phyloP scores from a whole-genome alignment of 257 asterid genomes.

The Leonotis leonurus region DNA sequence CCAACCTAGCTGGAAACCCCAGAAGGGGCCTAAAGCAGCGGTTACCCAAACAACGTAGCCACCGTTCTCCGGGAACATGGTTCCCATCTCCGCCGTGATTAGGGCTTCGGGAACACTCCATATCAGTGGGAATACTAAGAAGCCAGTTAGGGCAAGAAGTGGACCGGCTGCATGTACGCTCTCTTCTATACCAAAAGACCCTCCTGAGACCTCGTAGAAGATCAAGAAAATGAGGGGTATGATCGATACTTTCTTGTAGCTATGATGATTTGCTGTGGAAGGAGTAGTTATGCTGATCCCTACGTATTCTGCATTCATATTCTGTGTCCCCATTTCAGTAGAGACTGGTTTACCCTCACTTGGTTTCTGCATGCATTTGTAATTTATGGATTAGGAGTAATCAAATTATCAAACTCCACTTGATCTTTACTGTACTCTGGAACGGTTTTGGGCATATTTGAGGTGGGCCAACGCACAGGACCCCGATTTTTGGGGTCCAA shows the following conservation, averaged over 20 bases:
- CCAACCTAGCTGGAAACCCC: constrained; percentile 77
- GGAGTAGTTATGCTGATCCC: constrained; percentile 26
- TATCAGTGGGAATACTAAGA: constrained; percentile 47
- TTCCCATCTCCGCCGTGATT: constrained; percentile 65
- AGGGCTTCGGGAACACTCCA: constrained; percentile 83
- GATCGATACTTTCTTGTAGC: constrained; percentile 27
- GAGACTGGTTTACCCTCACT: constrained; percentile 22
- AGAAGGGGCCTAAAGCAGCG: constrained; percentile 61
- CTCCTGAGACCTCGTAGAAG: constrained; percentile 66
- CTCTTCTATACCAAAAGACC: constrained; percentile 70
- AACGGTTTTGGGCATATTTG: too few relatives aligned
- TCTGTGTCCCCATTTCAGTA: constrained; percentile 26
- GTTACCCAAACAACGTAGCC: constrained; percentile 78
- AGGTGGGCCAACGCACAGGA: too few relatives aligned
- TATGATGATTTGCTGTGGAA: constrained; percentile 24
- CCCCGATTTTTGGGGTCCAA: too few relatives aligned
- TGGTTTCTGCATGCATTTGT: constrained; percentile 32
- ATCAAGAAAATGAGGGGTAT: constrained; percentile 58
- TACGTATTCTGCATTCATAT: constrained; percentile 24
- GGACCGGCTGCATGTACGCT: constrained; percentile 64
- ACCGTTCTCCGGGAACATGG: constrained; percentile 74
- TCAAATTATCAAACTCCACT: too few relatives aligned
- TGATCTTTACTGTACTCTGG: too few relatives aligned
- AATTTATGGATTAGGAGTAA: too few relatives aligned
- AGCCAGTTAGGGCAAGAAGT: constrained; percentile 56